A percentile compares a stretch with the other conserved stretches of the same genome.
Conservation (phyloP, 805 yeast species). For the Limtongozyma cylindracea region DNA sequence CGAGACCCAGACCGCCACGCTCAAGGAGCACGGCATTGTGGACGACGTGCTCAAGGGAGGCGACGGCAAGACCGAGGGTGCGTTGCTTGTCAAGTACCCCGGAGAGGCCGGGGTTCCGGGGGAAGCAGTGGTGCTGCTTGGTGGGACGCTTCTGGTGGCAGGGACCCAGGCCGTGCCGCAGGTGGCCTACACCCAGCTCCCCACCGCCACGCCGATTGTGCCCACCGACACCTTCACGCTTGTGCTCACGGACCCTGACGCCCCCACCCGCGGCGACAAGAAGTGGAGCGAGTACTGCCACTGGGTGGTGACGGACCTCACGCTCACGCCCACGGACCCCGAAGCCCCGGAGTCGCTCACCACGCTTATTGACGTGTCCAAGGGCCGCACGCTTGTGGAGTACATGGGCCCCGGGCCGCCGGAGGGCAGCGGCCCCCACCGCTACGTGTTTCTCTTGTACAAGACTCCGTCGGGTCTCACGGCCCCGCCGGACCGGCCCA, state of each 20-base stretch:
- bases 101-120: no score
- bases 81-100: no score
- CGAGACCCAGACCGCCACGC: no score
- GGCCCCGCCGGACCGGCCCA: constrained; percentile 29
- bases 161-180: constrained; percentile 47
- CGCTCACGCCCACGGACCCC: constrained; percentile 11
- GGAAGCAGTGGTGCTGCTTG: no score
- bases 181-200: constrained; percentile 33
- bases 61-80: no score
- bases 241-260: constrained; percentile 83
- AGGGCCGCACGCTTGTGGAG: constrained; percentile 17
- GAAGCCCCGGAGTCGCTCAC: constrained; percentile 7
- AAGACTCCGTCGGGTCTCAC: constrained; percentile 28
- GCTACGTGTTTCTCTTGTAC: constrained; percentile 58
- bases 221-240: constrained; percentile 35
- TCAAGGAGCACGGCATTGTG: no score
- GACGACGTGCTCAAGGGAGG: no score
- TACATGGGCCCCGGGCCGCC: constrained; percentile 89
- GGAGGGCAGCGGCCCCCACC: constrained; percentile 59
- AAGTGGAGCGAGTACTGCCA: constrained; percentile 82
- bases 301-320: constrained; percentile 33
- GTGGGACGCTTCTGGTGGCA: constrained; percentile 38
- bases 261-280: constrained; percentile 61
- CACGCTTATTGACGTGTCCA: constrained; percentile 9
- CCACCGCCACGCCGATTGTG: constrained; percentile 14